A percentile compares a stretch with the other conserved stretches of the same genome.
Evolutionary conservation across 495 filamentous ascomycete genomes (phyloP).

Genomic region (Aspergillus asperescens): DNA sequence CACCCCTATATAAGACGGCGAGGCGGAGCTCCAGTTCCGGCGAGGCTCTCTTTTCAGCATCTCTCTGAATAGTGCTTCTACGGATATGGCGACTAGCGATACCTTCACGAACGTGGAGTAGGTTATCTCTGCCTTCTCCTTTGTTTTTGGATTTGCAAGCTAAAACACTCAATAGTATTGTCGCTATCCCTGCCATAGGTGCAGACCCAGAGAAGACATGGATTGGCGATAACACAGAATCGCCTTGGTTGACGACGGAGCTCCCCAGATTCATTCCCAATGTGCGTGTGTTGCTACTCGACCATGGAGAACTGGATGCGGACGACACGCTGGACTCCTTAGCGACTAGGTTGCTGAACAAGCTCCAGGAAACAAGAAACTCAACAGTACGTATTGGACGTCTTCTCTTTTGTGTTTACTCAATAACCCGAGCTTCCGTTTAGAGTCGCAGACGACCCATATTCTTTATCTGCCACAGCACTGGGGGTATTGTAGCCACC

Average conservation of each 20-base stretch:
- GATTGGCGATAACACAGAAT: slow-evolving; percentile 18
- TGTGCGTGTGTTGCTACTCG: slow-evolving; percentile 52
- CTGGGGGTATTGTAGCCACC: slow-evolving; percentile 59
- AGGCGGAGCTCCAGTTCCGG: neutral
- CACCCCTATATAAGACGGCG: neutral
- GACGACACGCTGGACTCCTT: slow-evolving; percentile 45
- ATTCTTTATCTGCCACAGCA: slow-evolving; percentile 62
- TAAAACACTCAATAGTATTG: slow-evolving; percentile 26
- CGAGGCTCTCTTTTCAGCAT: neutral
- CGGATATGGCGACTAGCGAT: slow-evolving; percentile 10
- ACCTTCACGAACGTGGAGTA: slow-evolving; percentile 37
- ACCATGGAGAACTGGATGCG: slow-evolving; percentile 46
- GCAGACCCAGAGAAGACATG: slow-evolving; percentile 37
- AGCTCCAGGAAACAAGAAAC: slow-evolving; percentile 36
- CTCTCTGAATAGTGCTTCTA: neutral
- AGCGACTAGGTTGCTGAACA: slow-evolving; percentile 46
- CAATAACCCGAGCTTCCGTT: neutral
- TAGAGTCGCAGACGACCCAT: slow-evolving; percentile 42
- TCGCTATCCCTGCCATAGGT: slow-evolving; percentile 42
- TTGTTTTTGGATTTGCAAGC: neutral
- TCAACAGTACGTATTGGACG: slow-evolving; percentile 15
- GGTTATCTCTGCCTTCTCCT: slow-evolving; percentile 11
- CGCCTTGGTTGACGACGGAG: slow-evolving; percentile 3
- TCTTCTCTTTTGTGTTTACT: neutral
- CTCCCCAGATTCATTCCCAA: slow-evolving; percentile 24